phyloP scores from a whole-genome alignment of 2,329 filamentous ascomycete genomes.

The Elsinoe arachidis region DNA sequence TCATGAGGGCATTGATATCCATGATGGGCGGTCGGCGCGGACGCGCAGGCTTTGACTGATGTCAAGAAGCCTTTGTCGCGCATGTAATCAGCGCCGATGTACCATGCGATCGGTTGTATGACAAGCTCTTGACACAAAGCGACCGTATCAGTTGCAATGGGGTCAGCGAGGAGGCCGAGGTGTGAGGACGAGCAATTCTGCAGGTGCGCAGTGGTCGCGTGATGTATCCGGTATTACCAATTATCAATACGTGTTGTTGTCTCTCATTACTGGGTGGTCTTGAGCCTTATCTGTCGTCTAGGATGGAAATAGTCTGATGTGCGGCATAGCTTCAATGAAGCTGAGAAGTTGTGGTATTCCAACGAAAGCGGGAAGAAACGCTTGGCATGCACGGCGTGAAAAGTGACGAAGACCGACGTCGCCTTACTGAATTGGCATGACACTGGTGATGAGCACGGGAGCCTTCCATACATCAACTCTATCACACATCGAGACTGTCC shows the following conservation, averaged over 20 bases:
- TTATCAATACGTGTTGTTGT: background rate
- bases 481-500: too few relatives aligned
- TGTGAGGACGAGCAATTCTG: background rate
- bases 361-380: background rate
- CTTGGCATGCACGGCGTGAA: background rate
- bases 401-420: background rate
- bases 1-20: slow-evolving; percentile 25
- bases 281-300: background rate
- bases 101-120: slow-evolving; percentile 1
- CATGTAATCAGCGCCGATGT: background rate
- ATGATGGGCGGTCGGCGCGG: slow-evolving; percentile 18
- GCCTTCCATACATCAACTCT: too few relatives aligned
- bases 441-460: too few relatives aligned
- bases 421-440: too few relatives aligned
- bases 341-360: slow-evolving; percentile 4
- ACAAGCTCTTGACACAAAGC: background rate
- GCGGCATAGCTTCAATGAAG: background rate
- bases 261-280: background rate
- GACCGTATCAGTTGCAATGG: too few relatives aligned
- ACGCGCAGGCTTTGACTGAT: slow-evolving; percentile 4
- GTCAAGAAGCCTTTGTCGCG: slow-evolving; percentile 9
- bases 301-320: background rate
- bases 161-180: too few relatives aligned
- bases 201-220: background rate
- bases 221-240: background rate